Base-by-base conservation (phyloP, 176 grass and related monocot genomes). In the Themeda triandra region DNA sequence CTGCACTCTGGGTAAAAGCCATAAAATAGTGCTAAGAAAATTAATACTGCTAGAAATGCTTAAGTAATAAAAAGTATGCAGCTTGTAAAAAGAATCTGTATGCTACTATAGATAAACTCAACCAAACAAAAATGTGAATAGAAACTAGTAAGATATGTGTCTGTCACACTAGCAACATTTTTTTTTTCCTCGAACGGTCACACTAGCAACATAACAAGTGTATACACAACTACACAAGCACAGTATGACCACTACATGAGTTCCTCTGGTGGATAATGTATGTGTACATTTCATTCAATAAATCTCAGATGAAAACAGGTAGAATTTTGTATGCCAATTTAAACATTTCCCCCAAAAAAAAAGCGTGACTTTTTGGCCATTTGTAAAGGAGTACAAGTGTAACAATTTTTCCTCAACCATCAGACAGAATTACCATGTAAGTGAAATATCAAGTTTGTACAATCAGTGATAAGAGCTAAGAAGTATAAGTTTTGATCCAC, bases 1-100 rank as follows among this genome's bases (percentile, higher is more conserved):
- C 75, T 92, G 89, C 62, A 98, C 96, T 84, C 96, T 98, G 89
- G 27, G 37, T 80, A 83, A 84, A 80, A 86, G 42, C 62, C 60
- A 86, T 71, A 56, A 89, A 76, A 86, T 45, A 15, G 59, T 82
- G 62, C 29, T 41, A 85, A 78, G 66, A 81, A 28, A 33, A 76
- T 80, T 66, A 85, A 13, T 30, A 73, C 39, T 21, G 10, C 23
- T 18, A 89, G 73, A 76, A 78, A 62, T 51, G 77, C 24, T 76
- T 11, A 49, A 76, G 18, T 84, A 73, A 4, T 67, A 69, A 73
- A 80, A 60, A 10, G 49, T 39, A 23, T 15, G 72, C 23, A 77
- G 30, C 66, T 23, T 77, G 15, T n/a, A 77, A 48, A 85, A 51
- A 54, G 48, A 75, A 79, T 62, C 12, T 51, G 76, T 13, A 80